Evolutionary conservation across 2,329 filamentous ascomycete genomes (phyloP).

Genomic region (Pseudogymnoascus sp.): DNA sequence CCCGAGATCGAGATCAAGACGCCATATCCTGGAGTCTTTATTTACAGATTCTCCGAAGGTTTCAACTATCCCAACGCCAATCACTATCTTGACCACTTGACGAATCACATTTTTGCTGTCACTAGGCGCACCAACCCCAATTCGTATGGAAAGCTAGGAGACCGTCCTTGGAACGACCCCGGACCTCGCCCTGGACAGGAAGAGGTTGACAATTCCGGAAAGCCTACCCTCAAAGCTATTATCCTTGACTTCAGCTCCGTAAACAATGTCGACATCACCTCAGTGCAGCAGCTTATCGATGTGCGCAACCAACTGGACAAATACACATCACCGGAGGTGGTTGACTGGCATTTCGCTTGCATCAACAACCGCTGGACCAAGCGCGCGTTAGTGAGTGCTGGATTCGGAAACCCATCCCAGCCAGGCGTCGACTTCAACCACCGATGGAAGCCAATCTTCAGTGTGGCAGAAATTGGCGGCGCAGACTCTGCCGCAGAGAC

Average conservation of each 20-base stretch:
- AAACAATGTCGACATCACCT: slow-evolving; percentile 90
- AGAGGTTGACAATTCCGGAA: slow-evolving; percentile 39
- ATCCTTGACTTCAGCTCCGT: slow-evolving; percentile 91
- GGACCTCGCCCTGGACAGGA: slow-evolving; percentile 55
- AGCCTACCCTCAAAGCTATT: slow-evolving; percentile 74
- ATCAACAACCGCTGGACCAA: slow-evolving; percentile 95
- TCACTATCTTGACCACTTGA: slow-evolving; percentile 75
- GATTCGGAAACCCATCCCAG: slow-evolving; percentile 73
- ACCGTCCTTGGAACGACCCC: slow-evolving; percentile 93
- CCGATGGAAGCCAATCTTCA: slow-evolving; percentile 93
- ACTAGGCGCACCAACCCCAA: slow-evolving; percentile 71
- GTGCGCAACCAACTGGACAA: slow-evolving; percentile 88
- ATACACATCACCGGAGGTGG: slow-evolving; percentile 69
- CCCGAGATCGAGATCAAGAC: slow-evolving; percentile 70
- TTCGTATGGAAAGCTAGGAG: slow-evolving; percentile 57
- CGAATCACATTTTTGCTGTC: slow-evolving; percentile 56
- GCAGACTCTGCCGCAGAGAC: slow-evolving; percentile 59
- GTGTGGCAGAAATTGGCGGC: slow-evolving; percentile 78
- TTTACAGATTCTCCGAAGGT: slow-evolving; percentile 89
- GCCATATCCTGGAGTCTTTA: slow-evolving; percentile 88
- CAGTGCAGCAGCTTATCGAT: slow-evolving; percentile 85
- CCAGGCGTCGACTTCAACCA: slow-evolving; percentile 44
- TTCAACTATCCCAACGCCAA: slow-evolving; percentile 96
- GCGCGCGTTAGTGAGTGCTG: slow-evolving; percentile 75
- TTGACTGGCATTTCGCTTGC: slow-evolving; percentile 94